These are phyloP conservation scores for Hypoxylon subgilvum DNA, from an alignment of 495 filamentous ascomycete genomes.

Conservation along the genomic window DNA sequence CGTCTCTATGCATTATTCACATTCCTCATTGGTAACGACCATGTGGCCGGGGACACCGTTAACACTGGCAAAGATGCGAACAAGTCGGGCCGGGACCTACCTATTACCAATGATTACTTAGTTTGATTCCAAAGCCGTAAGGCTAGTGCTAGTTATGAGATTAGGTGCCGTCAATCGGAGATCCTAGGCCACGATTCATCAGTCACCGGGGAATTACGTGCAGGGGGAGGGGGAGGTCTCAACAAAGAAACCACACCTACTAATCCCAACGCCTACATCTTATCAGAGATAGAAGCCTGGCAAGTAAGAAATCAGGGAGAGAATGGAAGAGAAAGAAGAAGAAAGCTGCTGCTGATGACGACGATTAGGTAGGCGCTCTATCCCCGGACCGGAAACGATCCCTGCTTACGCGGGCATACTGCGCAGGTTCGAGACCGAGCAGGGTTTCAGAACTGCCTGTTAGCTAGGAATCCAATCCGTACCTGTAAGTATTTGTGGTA, in stretches of 20 bases:
- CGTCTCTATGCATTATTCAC: background rate
- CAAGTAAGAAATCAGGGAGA: background rate
- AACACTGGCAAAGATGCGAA: background rate
- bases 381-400: too few relatives aligned
- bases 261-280: background rate
- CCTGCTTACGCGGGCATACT: background rate
- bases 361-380: too few relatives aligned
- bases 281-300: background rate
- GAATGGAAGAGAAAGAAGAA: background rate
- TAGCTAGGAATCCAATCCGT: too few relatives aligned
- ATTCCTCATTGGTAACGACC: slow-evolving; percentile 7
- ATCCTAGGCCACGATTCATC: slow-evolving; percentile 8
- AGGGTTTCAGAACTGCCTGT: too few relatives aligned
- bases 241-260: too few relatives aligned
- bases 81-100: slow-evolving; percentile 19
- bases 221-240: too few relatives aligned
- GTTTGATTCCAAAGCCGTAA: slow-evolving; percentile 7
- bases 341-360: background rate
- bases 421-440: background rate
- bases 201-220: too few relatives aligned
- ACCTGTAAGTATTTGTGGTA: background rate
- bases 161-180: slow-evolving; percentile 22
- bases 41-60: background rate
- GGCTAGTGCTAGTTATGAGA: background rate
- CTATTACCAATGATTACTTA: slow-evolving; percentile 21